Conservation (phyloP, 768 basidiomycete species). For the Amanita thiersii region DNA sequence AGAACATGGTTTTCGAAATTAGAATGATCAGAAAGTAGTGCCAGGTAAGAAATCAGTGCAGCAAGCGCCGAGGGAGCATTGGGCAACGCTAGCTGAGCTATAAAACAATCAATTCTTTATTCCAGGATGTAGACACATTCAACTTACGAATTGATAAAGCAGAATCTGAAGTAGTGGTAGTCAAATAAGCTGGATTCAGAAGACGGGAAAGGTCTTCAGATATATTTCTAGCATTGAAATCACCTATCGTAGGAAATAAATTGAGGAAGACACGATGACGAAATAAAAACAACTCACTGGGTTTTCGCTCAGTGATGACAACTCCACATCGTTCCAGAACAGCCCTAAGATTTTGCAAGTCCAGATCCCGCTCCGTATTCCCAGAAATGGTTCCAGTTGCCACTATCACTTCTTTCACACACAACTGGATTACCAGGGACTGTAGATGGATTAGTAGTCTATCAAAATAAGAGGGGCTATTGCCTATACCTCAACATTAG, state of each 20-base stretch:
- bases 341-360: conserved; percentile 77
- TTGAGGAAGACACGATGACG: conserved; percentile 2
- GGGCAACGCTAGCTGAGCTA: conserved; percentile 73
- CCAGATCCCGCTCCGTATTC: conserved; percentile 75
- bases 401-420: conserved; percentile 93
- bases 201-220: conserved; percentile 73
- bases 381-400: conserved; percentile 66
- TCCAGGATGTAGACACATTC: no score
- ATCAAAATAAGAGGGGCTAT: background rate
- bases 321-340: conserved; percentile 88
- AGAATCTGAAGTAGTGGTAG: conserved; percentile 38
- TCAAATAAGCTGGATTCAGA: conserved; percentile 36
- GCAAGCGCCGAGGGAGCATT: conserved; percentile 74
- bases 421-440: conserved; percentile 93
- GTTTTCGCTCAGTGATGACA: conserved; percentile 84
- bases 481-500: conserved; percentile 79
- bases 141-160: conserved; percentile 46
- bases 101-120: conserved; percentile 1
- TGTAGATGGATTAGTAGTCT: conserved; percentile 20
- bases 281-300: conserved; percentile 40
- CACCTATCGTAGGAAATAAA: conserved; percentile 38
- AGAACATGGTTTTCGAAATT: conserved; percentile 79
- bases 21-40: conserved; percentile 65
- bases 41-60: conserved; percentile 77
- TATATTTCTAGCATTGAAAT: conserved; percentile 76